Evolutionary conservation across 352 stramenopile genomes (phyloP).

Genomic region (Pythium rhizo-oryzae): DNA sequence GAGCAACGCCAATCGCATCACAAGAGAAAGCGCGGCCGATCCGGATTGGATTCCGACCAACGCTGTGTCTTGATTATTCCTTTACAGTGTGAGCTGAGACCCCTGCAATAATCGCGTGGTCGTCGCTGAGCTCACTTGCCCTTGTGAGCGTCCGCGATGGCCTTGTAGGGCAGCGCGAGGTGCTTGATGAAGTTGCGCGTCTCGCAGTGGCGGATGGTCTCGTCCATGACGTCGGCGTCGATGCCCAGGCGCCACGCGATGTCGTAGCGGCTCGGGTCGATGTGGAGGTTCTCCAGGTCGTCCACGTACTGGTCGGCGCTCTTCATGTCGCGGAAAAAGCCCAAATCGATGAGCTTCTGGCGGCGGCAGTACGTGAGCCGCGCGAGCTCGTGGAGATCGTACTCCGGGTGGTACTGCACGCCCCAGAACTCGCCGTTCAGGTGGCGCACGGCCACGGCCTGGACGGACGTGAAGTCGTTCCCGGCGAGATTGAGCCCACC

Average conservation of each 20-base stretch:
- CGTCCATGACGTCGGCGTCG: constrained; percentile 82
- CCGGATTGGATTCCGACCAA: too few relatives aligned
- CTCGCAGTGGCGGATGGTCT: constrained; percentile 76
- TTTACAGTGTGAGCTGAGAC: not conserved
- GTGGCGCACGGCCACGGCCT: constrained; percentile 73
- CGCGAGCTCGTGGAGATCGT: constrained; percentile 81
- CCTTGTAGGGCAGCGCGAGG: constrained; percentile 77
- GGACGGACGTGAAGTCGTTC: constrained; percentile 74
- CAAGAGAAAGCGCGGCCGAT: too few relatives aligned
- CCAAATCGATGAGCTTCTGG: constrained; percentile 63
- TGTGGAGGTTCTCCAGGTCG: constrained; percentile 74
- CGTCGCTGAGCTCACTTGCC: not conserved
- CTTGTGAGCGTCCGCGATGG: constrained; percentile 34
- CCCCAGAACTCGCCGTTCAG: constrained; percentile 84
- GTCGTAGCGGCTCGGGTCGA: constrained; percentile 71
- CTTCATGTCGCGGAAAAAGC: constrained; percentile 76
- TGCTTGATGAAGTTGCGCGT: constrained; percentile 88
- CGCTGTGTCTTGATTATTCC: not conserved
- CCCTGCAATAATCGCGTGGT: not conserved
- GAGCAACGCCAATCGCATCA: too few relatives aligned
- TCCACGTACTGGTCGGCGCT: constrained; percentile 72
- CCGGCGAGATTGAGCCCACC: constrained; percentile 58
- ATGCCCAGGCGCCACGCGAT: constrained; percentile 80
- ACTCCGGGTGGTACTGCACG: constrained; percentile 87
- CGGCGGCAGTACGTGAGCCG: constrained; percentile 73